A percentile compares a stretch with the other conserved stretches of the same genome.
Conservation (phyloP, 768 basidiomycete genomes). For the Leccinum imitatum region DNA sequence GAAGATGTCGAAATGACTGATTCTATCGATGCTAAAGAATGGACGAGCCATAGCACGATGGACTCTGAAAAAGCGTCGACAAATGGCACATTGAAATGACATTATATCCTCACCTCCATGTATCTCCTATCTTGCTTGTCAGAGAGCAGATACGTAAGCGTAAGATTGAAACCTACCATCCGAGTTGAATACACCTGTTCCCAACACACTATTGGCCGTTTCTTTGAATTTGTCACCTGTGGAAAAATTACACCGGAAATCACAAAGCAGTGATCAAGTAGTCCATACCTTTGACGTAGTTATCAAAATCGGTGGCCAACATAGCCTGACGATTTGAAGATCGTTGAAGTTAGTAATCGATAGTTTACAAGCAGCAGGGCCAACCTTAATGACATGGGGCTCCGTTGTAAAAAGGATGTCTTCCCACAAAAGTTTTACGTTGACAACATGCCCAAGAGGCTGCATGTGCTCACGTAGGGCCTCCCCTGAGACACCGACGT, state of each 20-base stretch:
- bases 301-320: conserved; percentile 43
- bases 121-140: conserved; percentile 44
- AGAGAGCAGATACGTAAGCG: not conserved
- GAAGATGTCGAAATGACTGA: conserved; percentile 64
- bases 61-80: conserved; percentile 38
- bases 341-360: not conserved
- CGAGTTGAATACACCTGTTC: conserved; percentile 57
- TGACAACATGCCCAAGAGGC: conserved; percentile 32
- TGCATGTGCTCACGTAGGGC: conserved; percentile 24
- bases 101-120: conserved; percentile 57
- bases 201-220: conserved; percentile 37
- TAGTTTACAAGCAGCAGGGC: not conserved
- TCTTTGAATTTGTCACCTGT: conserved; percentile 35
- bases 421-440: conserved; percentile 49
- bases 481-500: conserved; percentile 19
- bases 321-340: conserved; percentile 30
- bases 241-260: not conserved
- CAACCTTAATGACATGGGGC: conserved; percentile 48
- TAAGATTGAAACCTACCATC: conserved; percentile 36
- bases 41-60: conserved; percentile 70
- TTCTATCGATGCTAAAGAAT: conserved; percentile 63
- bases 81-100: not conserved
- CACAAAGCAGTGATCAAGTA: not conserved
- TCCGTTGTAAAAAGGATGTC: conserved; percentile 47
- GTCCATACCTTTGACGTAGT: conserved; percentile 42